phyloP scores from a whole-genome alignment of 768 basidiomycete genomes.

The Goffeauzyma gilvescens region DNA sequence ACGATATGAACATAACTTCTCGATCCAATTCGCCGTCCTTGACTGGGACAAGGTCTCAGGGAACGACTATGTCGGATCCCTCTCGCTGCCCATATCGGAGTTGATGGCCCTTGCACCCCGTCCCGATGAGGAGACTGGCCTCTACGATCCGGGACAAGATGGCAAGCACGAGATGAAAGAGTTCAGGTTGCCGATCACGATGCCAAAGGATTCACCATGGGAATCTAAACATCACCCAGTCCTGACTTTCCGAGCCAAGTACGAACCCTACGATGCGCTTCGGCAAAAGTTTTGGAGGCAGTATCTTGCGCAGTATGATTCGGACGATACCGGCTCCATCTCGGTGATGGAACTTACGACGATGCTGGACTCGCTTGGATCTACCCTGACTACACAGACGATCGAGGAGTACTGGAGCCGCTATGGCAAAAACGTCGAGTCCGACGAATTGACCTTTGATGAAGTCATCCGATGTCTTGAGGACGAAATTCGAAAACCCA shows the following conservation, averaged over 20 bases:
- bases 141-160: slow-evolving; percentile 41
- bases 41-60: slow-evolving; percentile 77
- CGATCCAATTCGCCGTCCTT: slow-evolving; percentile 60
- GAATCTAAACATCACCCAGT: slow-evolving; percentile 53
- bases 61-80: slow-evolving; percentile 78
- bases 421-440: slow-evolving; percentile 43
- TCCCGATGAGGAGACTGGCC: slow-evolving; percentile 40
- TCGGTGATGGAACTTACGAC: slow-evolving; percentile 75
- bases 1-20: slow-evolving; percentile 59
- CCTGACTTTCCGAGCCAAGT: slow-evolving; percentile 57
- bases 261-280: slow-evolving; percentile 81
- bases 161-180: slow-evolving; percentile 50
- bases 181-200: slow-evolving; percentile 45
- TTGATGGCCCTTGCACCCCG: slow-evolving; percentile 51
- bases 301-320: slow-evolving; percentile 74
- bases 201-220: slow-evolving; percentile 48
- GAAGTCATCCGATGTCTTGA: slow-evolving; percentile 75
- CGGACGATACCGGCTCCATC: slow-evolving; percentile 54
- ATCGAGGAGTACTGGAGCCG: slow-evolving; percentile 63
- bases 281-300: slow-evolving; percentile 80
- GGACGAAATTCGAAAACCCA: slow-evolving; percentile 54
- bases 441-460: slow-evolving; percentile 56
- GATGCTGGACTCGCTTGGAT: slow-evolving; percentile 92
- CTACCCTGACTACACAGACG: slow-evolving; percentile 63
- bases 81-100: slow-evolving; percentile 48